Evolutionary conservation across 1,284 basidiomycete species (phyloP).

Genomic region (Microbotryum saponariae): DNA sequence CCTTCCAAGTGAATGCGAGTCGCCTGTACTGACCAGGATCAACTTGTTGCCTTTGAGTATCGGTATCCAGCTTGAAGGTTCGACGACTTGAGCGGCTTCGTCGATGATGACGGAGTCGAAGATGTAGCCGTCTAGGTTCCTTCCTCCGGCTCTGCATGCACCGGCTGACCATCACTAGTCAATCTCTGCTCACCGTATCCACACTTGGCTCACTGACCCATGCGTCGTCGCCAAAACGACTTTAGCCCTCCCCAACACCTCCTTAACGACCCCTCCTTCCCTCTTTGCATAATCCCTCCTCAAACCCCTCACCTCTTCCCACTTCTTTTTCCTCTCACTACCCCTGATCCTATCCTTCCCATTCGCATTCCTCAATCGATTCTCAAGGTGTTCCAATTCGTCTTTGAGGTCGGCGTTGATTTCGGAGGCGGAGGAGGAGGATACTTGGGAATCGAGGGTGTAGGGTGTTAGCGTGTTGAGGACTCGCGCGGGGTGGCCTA

Average conservation of each 20-base stretch:
- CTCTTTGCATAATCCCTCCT: conserved; percentile 88
- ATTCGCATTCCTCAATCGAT: conserved; percentile 53
- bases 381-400: conserved; percentile 66
- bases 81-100: conserved; percentile 93
- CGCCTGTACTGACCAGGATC: conserved; percentile 61
- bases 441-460: conserved; percentile 82
- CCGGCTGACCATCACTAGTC: background rate
- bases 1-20: too few relatives aligned
- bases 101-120: conserved; percentile 94
- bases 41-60: conserved; percentile 80
- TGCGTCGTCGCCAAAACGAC: conserved; percentile 90
- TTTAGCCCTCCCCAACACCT: conserved; percentile 69
- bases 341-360: conserved; percentile 70
- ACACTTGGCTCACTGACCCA: conserved; percentile 42
- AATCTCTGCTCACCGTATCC: conserved; percentile 5
- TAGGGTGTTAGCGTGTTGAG: conserved; percentile 65
- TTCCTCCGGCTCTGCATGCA: conserved; percentile 53
- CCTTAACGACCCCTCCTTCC: conserved; percentile 70
- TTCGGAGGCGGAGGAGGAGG: conserved; percentile 65
- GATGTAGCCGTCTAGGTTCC: conserved; percentile 61
- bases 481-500: conserved; percentile 89
- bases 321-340: conserved; percentile 72
- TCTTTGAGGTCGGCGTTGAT: conserved; percentile 75
- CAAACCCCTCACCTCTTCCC: conserved; percentile 82
- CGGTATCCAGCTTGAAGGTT: conserved; percentile 94